Evolutionary conservation across 345 rosid species (phyloP).

Genomic region (Litchi chinensis): DNA sequence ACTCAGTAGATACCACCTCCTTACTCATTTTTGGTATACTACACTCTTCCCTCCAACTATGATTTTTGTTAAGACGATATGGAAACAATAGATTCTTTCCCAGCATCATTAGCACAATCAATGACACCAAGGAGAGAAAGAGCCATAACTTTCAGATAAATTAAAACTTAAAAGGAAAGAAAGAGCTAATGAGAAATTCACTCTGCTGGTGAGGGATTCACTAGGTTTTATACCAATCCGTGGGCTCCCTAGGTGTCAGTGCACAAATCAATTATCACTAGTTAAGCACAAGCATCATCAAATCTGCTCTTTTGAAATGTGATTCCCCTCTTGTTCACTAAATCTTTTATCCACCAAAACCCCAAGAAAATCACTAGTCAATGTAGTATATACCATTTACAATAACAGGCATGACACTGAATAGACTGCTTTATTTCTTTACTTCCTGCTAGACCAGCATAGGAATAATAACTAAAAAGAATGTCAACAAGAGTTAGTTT

Average conservation of each 20-base stretch:
- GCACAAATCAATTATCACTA: not conserved
- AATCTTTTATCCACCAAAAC: not conserved
- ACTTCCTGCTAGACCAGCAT: not conserved
- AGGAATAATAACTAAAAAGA: not conserved
- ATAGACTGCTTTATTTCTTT: not conserved
- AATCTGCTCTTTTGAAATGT: not conserved
- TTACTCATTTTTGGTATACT: not conserved
- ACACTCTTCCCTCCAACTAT: not conserved
- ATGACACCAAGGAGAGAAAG: not conserved
- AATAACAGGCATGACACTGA: not conserved
- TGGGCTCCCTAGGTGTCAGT: not conserved
- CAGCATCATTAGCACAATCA: not conserved
- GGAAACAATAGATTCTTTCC: not conserved
- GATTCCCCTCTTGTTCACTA: slow-evolving; percentile 1
- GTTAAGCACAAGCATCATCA: not conserved
- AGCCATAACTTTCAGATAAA: slow-evolving; percentile 1
- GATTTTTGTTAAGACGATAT: not conserved
- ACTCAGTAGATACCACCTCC: not conserved
- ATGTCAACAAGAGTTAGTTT: not conserved
- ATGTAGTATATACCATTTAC: not conserved
- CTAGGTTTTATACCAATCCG: not conserved
- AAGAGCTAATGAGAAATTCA: not conserved
- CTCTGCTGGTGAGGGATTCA: not conserved
- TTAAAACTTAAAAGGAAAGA: not conserved
- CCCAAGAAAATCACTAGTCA: not conserved